Percentiles rank a stretch among this genome's conserved stretches.
Conservation (phyloP, 1,284 basidiomycete species). For the Cronartium ribicola region DNA sequence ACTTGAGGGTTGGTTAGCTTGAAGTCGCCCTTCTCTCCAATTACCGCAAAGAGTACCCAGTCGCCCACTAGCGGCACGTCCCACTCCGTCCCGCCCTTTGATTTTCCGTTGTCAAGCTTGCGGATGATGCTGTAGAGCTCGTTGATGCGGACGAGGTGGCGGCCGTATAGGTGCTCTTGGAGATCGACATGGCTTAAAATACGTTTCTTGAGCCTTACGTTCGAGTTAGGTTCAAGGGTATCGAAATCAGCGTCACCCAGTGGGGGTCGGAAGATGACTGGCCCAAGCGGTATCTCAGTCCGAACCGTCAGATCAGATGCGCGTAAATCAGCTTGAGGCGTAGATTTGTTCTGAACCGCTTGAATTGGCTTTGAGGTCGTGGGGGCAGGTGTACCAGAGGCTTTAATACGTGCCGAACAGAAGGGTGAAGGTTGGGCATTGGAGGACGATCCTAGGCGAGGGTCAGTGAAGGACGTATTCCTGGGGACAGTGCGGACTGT, state of each 20-base stretch:
- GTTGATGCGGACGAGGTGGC: conserved; percentile 81
- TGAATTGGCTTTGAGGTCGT: background rate
- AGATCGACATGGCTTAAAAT: conserved; percentile 68
- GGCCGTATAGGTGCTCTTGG: conserved; percentile 73
- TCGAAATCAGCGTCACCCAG: conserved; percentile 69
- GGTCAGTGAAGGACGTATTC: background rate
- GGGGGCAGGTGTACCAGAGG: background rate
- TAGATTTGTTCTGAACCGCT: background rate
- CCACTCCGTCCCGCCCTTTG: conserved; percentile 60
- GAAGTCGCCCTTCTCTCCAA: conserved; percentile 74
- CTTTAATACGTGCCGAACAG: background rate
- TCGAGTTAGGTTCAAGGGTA: conserved; percentile 77
- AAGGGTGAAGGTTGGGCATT: background rate
- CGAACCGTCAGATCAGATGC: conserved; percentile 68
- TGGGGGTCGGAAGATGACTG: conserved; percentile 62
- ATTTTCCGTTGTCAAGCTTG: conserved; percentile 64
- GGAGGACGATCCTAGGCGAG: background rate
- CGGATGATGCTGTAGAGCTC: conserved; percentile 78
- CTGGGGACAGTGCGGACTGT: background rate
- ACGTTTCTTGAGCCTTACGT: conserved; percentile 76
- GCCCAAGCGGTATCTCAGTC: conserved; percentile 70
- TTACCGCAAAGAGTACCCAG: conserved; percentile 82
- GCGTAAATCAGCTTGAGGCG: conserved; percentile 49
- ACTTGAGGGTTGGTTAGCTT: conserved; percentile 55
- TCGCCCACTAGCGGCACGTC: conserved; percentile 86